phyloP scores from a whole-genome alignment of 1,284 basidiomycete species.

The Rhodofomes roseus region DNA sequence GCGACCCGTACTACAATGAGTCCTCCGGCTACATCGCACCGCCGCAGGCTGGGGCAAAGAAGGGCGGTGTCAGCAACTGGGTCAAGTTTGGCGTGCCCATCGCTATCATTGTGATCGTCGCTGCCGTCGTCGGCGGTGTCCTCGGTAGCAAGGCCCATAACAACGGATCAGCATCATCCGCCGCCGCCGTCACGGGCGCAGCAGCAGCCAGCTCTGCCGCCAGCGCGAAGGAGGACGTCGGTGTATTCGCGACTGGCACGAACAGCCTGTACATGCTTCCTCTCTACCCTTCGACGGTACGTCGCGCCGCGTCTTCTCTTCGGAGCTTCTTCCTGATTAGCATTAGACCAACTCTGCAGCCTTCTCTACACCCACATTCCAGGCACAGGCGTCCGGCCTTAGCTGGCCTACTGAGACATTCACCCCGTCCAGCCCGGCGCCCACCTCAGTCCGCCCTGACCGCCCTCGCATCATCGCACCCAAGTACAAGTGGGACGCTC shows the following conservation, averaged over 20 bases:
- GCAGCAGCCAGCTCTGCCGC: slow-evolving; percentile 43
- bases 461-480: slow-evolving; percentile 94
- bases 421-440: slow-evolving; percentile 55
- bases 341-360: slow-evolving; percentile 75
- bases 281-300: slow-evolving; percentile 82
- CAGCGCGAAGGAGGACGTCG: slow-evolving; percentile 58
- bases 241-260: slow-evolving; percentile 71
- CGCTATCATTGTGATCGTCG: slow-evolving; percentile 63
- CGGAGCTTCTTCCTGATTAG: background rate
- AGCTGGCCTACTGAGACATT: slow-evolving; percentile 80
- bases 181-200: slow-evolving; percentile 20
- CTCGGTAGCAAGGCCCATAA: slow-evolving; percentile 56
- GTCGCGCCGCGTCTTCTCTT: slow-evolving; percentile 24
- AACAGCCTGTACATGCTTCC: slow-evolving; percentile 76
- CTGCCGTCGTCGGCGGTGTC: slow-evolving; percentile 76
- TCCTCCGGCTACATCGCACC: slow-evolving; percentile 66
- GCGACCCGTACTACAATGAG: slow-evolving; percentile 63
- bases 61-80: slow-evolving; percentile 46
- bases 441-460: slow-evolving; percentile 64
- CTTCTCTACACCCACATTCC: slow-evolving; percentile 73
- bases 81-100: slow-evolving; percentile 66
- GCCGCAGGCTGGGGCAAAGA: slow-evolving; percentile 26
- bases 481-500: slow-evolving; percentile 85
- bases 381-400: slow-evolving; percentile 43
- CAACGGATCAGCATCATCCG: slow-evolving; percentile 34